Base-by-base conservation (phyloP, 352 stramenopile genomes). In the Phytophthora fragariaefolia region DNA sequence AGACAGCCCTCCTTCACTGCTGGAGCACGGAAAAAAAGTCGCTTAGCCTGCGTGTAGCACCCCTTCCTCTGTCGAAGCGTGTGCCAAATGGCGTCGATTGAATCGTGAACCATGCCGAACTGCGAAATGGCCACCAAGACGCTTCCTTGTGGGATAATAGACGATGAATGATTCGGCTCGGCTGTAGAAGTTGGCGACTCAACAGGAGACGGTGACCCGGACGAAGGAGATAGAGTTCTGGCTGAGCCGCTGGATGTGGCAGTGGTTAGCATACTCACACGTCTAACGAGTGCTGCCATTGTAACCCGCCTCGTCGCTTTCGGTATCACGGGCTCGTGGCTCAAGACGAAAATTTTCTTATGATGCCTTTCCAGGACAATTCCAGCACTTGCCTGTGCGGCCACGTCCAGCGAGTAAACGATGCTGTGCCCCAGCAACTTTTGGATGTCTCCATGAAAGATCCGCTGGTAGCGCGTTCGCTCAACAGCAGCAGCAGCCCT, bases 31-130 rank as follows among this genome's bases (percentile, higher is more conserved):
- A 90, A 89, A 9, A 83, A 67, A 51, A 92, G 64, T 40, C 57
- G 67, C 69, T 90, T 90, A 6, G 66, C 52, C 42, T 83, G 73
- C 30, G 74, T 69, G 34, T 74, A 69, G 45, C 71, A 78, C 20
- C 61, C 71, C 45, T 87, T 88, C 56, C 87, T 84, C 51, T 89
- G 78, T 1, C 76, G 74, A 22, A 92, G 30, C 12, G 74, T 73
- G 55, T 92, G 82, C 83, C 83, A 92, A 59, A 92, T 85, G 10
- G 72, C 90, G 52, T 92, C 78, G 36, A 82, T 87, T 30, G 83
- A 85, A 51, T 92, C 80, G 58, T 89, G 73, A 30, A 73, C 57
- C 66, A 92, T 90, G n/a, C 72, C 82, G 27, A 82, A 82, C 42
- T 92, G 76, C 15, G 71, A 71, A 49, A 90, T 79, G 0, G 67